These are phyloP conservation scores for Erigeron philadelphicus DNA, from an alignment of 140 eudicot species.

Conservation along the genomic window DNA sequence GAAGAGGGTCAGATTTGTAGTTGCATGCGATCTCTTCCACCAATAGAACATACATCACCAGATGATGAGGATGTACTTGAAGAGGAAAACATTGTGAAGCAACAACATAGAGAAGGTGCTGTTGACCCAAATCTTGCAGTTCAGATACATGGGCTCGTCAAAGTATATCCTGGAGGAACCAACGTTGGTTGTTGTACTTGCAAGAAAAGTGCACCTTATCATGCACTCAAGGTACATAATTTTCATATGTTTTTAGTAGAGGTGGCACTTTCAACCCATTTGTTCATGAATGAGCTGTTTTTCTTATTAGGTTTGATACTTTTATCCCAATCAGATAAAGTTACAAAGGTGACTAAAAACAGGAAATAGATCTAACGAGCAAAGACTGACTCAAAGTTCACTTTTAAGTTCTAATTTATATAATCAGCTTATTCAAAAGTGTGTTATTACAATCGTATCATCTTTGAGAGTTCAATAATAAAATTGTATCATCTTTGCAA, in stretches of 20 bases:
- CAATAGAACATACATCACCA: constrained; percentile 42
- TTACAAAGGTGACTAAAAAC: not conserved
- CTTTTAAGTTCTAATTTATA: not conserved
- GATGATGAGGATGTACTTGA: constrained; percentile 85
- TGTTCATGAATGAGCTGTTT: not conserved
- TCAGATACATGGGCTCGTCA: constrained; percentile 84
- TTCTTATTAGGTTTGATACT: not conserved
- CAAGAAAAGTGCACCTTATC: constrained; percentile 66
- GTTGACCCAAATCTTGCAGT: constrained; percentile 66
- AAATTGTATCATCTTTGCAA: not conserved
- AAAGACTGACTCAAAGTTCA: not conserved
- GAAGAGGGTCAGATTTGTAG: constrained; percentile 74
- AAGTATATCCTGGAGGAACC: constrained; percentile 63
- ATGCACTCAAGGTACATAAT: constrained; percentile 72
- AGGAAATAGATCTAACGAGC: not conserved
- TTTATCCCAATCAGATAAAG: not conserved
- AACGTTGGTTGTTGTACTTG: constrained; percentile 61
- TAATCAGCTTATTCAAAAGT: not conserved
- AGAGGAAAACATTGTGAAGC: constrained; percentile 79
- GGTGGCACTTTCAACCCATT: not conserved
- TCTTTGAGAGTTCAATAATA: not conserved
- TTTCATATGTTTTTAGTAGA: not conserved
- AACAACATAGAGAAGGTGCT: constrained; percentile 49
- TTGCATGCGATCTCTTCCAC: constrained; percentile 53
- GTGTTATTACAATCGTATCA: not conserved